Percentiles rank a stretch among this genome's conserved stretches.
Conservation (phyloP, 2,329 filamentous ascomycete species). For the Drechslerella coelobrocha region DNA sequence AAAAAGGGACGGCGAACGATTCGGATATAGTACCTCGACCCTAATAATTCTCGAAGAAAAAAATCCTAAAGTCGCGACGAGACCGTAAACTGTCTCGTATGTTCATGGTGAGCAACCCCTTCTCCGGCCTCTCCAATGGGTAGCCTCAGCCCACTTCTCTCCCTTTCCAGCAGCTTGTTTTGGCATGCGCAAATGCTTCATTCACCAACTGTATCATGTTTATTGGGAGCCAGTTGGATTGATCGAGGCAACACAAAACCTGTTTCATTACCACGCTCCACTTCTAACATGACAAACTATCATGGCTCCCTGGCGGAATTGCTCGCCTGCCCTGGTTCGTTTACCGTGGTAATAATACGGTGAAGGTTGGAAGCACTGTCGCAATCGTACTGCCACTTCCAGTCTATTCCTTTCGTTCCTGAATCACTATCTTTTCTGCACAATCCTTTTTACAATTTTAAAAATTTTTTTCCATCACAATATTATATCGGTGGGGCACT, state of each 20-base stretch:
- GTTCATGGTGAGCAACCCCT: conserved; percentile 37
- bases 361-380: not conserved
- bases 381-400: not conserved
- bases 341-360: not conserved
- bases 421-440: not conserved
- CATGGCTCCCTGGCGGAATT: not conserved
- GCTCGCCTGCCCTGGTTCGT: not conserved
- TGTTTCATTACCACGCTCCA: conserved; percentile 31
- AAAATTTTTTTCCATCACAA: not conserved
- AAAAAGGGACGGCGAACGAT: not conserved
- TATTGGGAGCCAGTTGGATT: conserved; percentile 4
- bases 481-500: not conserved
- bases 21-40: not conserved
- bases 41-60: conserved; percentile 6
- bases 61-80: conserved; percentile 28
- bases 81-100: conserved; percentile 23
- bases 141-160: conserved; percentile 23
- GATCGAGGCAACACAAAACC: conserved; percentile 35
- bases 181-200: not conserved
- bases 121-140: conserved; percentile 19
- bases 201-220: conserved; percentile 41
- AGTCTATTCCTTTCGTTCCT: not conserved
- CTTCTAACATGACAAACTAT: conserved; percentile 35
- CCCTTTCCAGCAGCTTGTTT: conserved; percentile 25
- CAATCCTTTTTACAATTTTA: too few relatives aligned